phyloP scores from a whole-genome alignment of 768 basidiomycete species.

The Antrodiella citrinella region DNA sequence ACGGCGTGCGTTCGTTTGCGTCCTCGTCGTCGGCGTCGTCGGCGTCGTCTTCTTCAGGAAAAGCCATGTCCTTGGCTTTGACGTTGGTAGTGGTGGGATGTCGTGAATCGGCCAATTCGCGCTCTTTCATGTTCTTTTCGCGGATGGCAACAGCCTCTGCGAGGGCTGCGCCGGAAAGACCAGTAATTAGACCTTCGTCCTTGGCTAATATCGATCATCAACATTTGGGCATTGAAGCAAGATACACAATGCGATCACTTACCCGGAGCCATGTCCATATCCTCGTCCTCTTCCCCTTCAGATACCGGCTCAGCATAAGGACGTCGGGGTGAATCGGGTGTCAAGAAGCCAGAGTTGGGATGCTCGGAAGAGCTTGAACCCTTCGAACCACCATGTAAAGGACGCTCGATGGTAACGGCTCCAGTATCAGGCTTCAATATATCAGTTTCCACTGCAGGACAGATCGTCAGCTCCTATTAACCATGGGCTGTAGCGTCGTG shows the following conservation, averaged over 20 bases:
- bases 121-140: slow-evolving; percentile 67
- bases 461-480: not conserved
- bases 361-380: slow-evolving; percentile 31
- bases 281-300: slow-evolving; percentile 91
- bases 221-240: too few relatives aligned
- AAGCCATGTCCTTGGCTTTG: slow-evolving; percentile 14
- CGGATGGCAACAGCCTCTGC: slow-evolving; percentile 83
- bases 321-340: slow-evolving; percentile 25
- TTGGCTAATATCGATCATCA: slow-evolving; percentile 26
- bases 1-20: slow-evolving; percentile 30
- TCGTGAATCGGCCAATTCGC: slow-evolving; percentile 3
- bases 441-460: slow-evolving; percentile 74
- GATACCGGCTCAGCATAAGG: slow-evolving; percentile 84
- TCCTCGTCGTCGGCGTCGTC: slow-evolving; percentile 21
- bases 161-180: slow-evolving; percentile 64
- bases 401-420: slow-evolving; percentile 61
- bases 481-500: too few relatives aligned
- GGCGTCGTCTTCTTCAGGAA: slow-evolving; percentile 14
- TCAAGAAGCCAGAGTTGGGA: slow-evolving; percentile 33
- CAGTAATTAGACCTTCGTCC: slow-evolving; percentile 78
- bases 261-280: slow-evolving; percentile 41
- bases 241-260: not conserved
- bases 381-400: slow-evolving; percentile 40
- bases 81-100: not conserved
- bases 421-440: slow-evolving; percentile 90